phyloP scores from a whole-genome alignment of 345 rosid genomes.

The Populus pruinosa region DNA sequence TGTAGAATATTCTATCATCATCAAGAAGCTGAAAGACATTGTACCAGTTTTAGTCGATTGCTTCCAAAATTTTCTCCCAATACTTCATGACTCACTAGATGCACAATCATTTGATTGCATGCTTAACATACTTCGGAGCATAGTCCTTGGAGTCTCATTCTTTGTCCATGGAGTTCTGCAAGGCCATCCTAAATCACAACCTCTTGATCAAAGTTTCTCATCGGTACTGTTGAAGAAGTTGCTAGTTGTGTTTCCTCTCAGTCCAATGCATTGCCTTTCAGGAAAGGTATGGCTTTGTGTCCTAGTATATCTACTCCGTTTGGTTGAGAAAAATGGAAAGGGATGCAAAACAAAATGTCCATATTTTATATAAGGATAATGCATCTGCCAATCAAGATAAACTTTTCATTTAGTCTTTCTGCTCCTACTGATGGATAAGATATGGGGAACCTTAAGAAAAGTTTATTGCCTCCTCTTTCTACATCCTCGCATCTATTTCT shows the following conservation, averaged over 20 bases:
- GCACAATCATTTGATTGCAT: conserved; percentile 60
- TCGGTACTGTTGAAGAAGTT: conserved; percentile 55
- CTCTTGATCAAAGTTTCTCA: conserved; percentile 41
- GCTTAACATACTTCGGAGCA: conserved; percentile 55
- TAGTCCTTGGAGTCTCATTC: conserved; percentile 48
- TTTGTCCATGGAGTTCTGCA: conserved; percentile 33
- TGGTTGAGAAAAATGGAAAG: not conserved
- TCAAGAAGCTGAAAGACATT: conserved; percentile 56
- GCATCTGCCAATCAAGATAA: not conserved
- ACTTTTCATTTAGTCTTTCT: not conserved
- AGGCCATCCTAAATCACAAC: conserved; percentile 14
- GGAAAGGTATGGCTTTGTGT: conserved; percentile 36
- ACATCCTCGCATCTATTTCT: not conserved
- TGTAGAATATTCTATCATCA: conserved; percentile 47
- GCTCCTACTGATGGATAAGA: not conserved
- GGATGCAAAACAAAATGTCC: not conserved
- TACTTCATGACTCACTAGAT: conserved; percentile 49
- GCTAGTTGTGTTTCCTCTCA: conserved; percentile 45
- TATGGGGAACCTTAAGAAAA: not conserved
- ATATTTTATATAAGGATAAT: not conserved
- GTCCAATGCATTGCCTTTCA: conserved; percentile 14
- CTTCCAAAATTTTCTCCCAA: conserved; percentile 63
- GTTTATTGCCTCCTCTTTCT: not conserved
- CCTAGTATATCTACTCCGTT: not conserved
- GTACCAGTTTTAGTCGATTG: conserved; percentile 63